Evolutionary conservation across 139 green algal species (phyloP).

Genomic region (Chlamydomonas sp.): DNA sequence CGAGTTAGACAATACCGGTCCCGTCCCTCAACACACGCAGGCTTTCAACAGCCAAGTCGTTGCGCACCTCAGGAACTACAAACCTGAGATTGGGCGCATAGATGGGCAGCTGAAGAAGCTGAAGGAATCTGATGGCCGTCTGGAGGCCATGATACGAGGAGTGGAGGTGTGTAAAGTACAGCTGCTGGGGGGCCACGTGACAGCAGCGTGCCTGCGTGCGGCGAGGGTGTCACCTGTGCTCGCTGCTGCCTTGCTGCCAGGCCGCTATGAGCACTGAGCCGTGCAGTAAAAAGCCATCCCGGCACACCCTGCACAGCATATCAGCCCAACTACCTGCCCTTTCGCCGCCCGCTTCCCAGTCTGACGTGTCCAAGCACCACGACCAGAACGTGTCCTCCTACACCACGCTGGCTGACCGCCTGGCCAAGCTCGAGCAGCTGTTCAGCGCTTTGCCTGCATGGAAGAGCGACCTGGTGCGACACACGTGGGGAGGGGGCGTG

Average conservation of each 20-base stretch:
- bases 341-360: not conserved
- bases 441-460: constrained; percentile 50
- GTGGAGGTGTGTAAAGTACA: not conserved
- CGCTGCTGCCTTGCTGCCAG: not conserved
- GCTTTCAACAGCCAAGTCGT: constrained; percentile 35
- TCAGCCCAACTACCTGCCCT: not conserved
- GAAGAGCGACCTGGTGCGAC: constrained; percentile 57
- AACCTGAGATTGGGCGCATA: constrained; percentile 21
- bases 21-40: not conserved
- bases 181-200: not conserved
- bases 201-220: not conserved
- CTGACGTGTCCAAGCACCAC: not conserved
- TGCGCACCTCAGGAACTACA: constrained; percentile 35
- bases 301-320: not conserved
- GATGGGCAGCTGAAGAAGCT: constrained; percentile 12
- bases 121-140: not conserved
- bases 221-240: not conserved
- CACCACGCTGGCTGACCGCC: constrained; percentile 33
- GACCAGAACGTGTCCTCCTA: not conserved
- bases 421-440: constrained; percentile 46
- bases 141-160: not conserved
- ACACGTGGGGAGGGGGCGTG: not conserved
- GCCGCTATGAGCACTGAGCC: not conserved
- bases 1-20: too few relatives aligned
- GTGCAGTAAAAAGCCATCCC: not conserved